A percentile compares a stretch with the other conserved stretches of the same genome.
Evolutionary conservation across 1,284 basidiomycete genomes (phyloP).

Genomic region (Leccinum subrobustum): DNA sequence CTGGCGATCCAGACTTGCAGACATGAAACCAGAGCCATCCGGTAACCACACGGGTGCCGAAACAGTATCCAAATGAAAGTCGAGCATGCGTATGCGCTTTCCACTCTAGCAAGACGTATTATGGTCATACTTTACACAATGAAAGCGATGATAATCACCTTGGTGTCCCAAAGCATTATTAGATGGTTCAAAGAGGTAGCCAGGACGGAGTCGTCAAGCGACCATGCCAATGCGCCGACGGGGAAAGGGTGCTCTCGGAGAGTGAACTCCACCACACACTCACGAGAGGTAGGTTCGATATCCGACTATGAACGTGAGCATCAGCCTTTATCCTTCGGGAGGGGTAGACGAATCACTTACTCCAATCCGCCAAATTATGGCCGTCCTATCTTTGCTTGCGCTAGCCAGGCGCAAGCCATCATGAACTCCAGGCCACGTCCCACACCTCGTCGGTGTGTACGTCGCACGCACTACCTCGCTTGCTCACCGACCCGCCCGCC

Average conservation of each 20-base stretch:
- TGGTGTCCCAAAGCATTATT: conserved; percentile 86
- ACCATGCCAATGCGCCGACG: conserved; percentile 87
- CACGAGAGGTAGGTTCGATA: conserved; percentile 48
- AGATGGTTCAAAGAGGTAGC: conserved; percentile 78
- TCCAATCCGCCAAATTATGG: conserved; percentile 87
- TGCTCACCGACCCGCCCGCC: too few species aligned
- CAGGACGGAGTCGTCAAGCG: conserved; percentile 79
- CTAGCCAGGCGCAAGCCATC: conserved; percentile 84
- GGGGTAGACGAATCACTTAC: conserved; percentile 45
- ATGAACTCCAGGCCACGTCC: conserved; percentile 92
- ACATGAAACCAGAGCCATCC: conserved; percentile 87
- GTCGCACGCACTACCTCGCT: too few species aligned
- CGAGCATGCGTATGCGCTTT: conserved; percentile 59
- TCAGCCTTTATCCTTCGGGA: conserved; percentile 10
- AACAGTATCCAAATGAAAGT: conserved; percentile 81
- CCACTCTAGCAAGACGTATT: conserved; percentile 55
- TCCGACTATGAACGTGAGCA: conserved; percentile 39
- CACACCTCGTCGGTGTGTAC: conserved; percentile 41
- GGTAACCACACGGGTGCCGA: conserved; percentile 88
- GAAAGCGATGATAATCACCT: conserved; percentile 46
- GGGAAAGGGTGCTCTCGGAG: conserved; percentile 75
- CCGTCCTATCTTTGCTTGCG: conserved; percentile 83
- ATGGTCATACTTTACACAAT: neutral
- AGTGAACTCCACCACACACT: conserved; percentile 59
- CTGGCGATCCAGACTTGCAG: conserved; percentile 85